Conservation (phyloP, 2,329 filamentous ascomycete species). For the Hysterium pulicare region DNA sequence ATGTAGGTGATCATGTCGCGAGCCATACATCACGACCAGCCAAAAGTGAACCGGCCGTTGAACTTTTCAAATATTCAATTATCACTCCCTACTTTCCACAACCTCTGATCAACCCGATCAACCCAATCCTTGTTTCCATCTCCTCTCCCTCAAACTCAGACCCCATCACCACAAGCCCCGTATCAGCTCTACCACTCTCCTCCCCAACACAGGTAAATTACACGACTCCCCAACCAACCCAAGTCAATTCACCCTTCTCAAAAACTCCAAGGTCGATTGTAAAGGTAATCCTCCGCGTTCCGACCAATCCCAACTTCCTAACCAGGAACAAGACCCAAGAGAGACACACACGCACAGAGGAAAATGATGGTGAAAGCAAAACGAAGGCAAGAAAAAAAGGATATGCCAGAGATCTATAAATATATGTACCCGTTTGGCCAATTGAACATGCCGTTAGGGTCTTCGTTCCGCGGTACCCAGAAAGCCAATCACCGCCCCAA, state of each 20-base stretch:
- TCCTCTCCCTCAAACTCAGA: too few relatives aligned
- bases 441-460: neutral
- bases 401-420: conserved; percentile 1
- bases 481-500: neutral
- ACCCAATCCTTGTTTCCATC: too few relatives aligned
- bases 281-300: neutral
- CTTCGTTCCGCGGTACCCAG: neutral
- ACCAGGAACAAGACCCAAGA: neutral
- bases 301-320: neutral
- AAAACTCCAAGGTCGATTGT: neutral
- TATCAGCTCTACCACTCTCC: conserved; percentile 1
- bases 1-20: too few relatives aligned
- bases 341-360: neutral
- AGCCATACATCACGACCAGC: too few relatives aligned
- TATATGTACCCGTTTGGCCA: neutral
- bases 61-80: conserved; percentile 12
- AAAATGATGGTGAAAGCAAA: neutral
- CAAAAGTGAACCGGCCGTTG: too few relatives aligned
- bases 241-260: conserved; percentile 1
- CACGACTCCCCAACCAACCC: neutral
- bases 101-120: too few relatives aligned
- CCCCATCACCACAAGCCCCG: neutral
- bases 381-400: neutral
- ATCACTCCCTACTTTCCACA: conserved; percentile 8
- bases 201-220: neutral